These are phyloP conservation scores for Daedaleopsis nitida DNA, from an alignment of 768 basidiomycete genomes.

Conservation along the genomic window DNA sequence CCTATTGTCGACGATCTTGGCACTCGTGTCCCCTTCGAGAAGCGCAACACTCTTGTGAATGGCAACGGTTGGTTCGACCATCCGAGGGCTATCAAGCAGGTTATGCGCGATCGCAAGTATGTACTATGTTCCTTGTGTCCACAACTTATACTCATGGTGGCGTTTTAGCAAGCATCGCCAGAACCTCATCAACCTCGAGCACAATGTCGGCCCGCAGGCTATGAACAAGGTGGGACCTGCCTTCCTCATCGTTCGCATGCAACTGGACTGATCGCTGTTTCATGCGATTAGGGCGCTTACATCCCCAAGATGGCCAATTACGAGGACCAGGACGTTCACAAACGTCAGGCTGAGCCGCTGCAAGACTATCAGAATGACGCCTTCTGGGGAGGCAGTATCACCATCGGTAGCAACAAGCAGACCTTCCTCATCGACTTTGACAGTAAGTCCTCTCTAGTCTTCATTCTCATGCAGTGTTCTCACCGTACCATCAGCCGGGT, in stretches of 20 bases:
- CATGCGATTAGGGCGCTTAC: slow-evolving; percentile 29
- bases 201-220: slow-evolving; percentile 29
- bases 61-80: slow-evolving; percentile 33
- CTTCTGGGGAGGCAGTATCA: slow-evolving; percentile 45
- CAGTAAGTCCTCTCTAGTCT: slow-evolving; percentile 13
- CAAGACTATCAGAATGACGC: slow-evolving; percentile 37
- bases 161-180: slow-evolving; percentile 39
- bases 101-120: slow-evolving; percentile 30
- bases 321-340: slow-evolving; percentile 17
- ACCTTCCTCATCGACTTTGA: slow-evolving; percentile 45
- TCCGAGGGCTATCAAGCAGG: slow-evolving; percentile 28
- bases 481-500: slow-evolving; percentile 13
- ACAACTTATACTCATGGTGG: neutral
- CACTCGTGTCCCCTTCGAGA: slow-evolving; percentile 25
- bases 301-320: slow-evolving; percentile 29
- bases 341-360: slow-evolving; percentile 37
- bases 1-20: slow-evolving; percentile 25
- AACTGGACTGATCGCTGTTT: neutral
- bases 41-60: slow-evolving; percentile 30
- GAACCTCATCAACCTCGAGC: slow-evolving; percentile 39
- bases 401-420: slow-evolving; percentile 41
- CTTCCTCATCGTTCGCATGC: neutral
- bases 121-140: neutral
- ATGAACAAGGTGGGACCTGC: neutral
- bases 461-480: neutral